phyloP scores from a whole-genome alignment of 208 protist genomes.

The Novymonas esmeraldas region DNA sequence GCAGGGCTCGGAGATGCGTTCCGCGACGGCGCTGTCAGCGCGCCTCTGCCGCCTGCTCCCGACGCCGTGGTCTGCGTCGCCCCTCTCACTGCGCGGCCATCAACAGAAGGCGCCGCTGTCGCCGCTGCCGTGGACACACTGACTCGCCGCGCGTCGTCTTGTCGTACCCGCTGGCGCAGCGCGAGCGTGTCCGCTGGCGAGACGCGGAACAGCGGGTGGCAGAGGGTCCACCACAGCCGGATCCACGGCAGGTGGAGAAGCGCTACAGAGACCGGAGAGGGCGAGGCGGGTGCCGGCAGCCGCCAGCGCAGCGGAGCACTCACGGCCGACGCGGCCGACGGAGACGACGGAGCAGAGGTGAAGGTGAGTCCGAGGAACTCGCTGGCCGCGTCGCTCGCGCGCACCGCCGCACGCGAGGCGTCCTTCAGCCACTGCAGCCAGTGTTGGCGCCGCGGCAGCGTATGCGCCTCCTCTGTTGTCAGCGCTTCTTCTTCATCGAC shows the following conservation, averaged over 20 bases:
- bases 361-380: slow-evolving; percentile 53
- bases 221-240: slow-evolving; percentile 61
- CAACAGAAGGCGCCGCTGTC: not conserved
- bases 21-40: too few species aligned
- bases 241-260: slow-evolving; percentile 49
- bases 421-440: slow-evolving; percentile 34
- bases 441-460: slow-evolving; percentile 13
- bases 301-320: slow-evolving; percentile 15
- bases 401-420: slow-evolving; percentile 36
- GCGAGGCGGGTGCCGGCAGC: not conserved
- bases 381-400: slow-evolving; percentile 40
- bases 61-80: too few species aligned
- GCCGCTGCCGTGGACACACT: not conserved
- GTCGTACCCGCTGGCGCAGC: slow-evolving; percentile 19
- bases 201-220: slow-evolving; percentile 49
- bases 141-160: too few species aligned
- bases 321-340: not conserved
- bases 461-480: not conserved
- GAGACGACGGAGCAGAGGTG: not conserved
- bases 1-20: too few species aligned
- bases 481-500: slow-evolving; percentile 1
- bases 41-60: too few species aligned
- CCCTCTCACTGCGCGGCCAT: too few species aligned
- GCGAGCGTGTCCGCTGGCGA: slow-evolving; percentile 35
- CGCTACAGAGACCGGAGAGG: slow-evolving; percentile 9